Evolutionary conservation across 1,284 basidiomycete species (phyloP).

Genomic region (Melampsora americana): DNA sequence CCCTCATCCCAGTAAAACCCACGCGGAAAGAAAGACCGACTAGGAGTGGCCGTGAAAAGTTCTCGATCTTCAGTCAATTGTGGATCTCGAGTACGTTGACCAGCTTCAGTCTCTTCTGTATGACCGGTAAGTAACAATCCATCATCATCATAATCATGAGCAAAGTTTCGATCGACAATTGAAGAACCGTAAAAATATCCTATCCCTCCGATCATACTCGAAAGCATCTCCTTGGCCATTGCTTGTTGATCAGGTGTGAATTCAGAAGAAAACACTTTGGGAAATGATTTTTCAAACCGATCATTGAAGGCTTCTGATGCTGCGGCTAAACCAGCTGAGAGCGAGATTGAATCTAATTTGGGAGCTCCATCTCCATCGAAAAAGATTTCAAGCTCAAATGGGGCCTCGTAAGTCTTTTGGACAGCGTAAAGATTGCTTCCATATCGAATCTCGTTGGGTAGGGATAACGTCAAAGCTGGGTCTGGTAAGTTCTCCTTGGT

Average conservation of each 20-base stretch:
- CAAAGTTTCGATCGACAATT: conserved; percentile 76
- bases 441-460: conserved; percentile 68
- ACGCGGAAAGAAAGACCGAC: conserved; percentile 89
- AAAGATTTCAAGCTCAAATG: conserved; percentile 80
- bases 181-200: conserved; percentile 92
- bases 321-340: conserved; percentile 66
- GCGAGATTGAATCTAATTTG: conserved; percentile 61
- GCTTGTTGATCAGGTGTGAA: conserved; percentile 57
- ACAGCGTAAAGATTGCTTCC: conserved; percentile 77
- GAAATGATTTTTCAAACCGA: conserved; percentile 69
- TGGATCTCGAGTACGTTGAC: conserved; percentile 55
- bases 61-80: conserved; percentile 68
- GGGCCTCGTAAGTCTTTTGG: conserved; percentile 74
- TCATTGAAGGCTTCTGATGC: conserved; percentile 64
- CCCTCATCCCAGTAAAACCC: conserved; percentile 99
- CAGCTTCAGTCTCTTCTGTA: conserved; percentile 55
- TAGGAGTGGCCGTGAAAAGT: conserved; percentile 86
- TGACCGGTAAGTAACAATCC: conserved; percentile 48
- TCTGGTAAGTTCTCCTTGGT: conserved; percentile 63
- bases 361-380: conserved; percentile 68
- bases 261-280: conserved; percentile 58
- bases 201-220: conserved; percentile 83
- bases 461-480: conserved; percentile 70
- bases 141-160: conserved; percentile 78
- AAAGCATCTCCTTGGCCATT: conserved; percentile 81